Percentiles rank a stretch among this genome's conserved stretches.
Evolutionary conservation across 78 protist genomes (phyloP).

Genomic region (Chrysochromulina parva): DNA sequence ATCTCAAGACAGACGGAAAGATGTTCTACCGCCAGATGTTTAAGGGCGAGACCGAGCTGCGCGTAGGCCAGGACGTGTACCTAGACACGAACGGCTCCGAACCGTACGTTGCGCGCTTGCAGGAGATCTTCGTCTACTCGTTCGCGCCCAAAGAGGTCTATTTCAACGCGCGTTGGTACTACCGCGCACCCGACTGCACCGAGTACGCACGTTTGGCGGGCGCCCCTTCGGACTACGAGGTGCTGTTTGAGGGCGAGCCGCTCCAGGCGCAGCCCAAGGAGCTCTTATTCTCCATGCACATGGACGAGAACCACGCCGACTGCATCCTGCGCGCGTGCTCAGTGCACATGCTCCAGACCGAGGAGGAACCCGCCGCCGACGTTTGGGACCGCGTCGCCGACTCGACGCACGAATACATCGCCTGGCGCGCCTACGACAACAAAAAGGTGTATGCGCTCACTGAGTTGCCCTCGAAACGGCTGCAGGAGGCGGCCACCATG

Average conservation of each 20-base stretch:
- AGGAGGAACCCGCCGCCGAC: neutral
- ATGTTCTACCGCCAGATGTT: neutral
- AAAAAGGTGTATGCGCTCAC: neutral
- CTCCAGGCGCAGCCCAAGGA: neutral
- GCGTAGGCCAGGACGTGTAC: neutral
- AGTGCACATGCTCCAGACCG: neutral
- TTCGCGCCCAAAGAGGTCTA: slow-evolving; percentile 6
- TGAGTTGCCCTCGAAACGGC: neutral
- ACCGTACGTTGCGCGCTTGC: slow-evolving; percentile 20
- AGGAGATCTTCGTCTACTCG: neutral
- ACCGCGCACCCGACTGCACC: neutral
- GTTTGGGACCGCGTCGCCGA: neutral
- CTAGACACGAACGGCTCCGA: neutral
- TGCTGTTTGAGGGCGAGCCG: neutral
- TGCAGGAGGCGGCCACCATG: neutral
- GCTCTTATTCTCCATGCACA: slow-evolving; percentile 6
- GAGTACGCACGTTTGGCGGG: neutral
- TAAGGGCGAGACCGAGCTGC: neutral
- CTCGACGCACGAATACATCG: neutral
- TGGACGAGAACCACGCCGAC: slow-evolving; percentile 27
- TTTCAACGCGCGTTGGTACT: slow-evolving; percentile 27
- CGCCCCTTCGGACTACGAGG: neutral
- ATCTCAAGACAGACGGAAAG: neutral
- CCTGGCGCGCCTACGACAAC: neutral
- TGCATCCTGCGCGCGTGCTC: neutral